phyloP scores from a whole-genome alignment of 192 early-diverging fungal species.

The Diversispora epigaea region DNA sequence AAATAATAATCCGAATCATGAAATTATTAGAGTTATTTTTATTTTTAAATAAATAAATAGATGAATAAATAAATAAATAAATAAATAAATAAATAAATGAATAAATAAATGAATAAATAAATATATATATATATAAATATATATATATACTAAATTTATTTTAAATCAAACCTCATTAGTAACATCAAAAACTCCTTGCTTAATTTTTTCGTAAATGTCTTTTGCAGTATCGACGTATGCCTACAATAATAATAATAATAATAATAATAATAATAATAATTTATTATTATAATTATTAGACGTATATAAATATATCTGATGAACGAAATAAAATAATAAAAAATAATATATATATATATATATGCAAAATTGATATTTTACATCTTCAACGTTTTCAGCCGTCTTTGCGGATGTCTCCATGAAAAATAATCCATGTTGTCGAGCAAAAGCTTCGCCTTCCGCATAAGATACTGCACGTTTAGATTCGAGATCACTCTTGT shows the following conservation, averaged over 20 bases:
- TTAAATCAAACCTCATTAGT: constrained; percentile 56
- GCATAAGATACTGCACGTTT: constrained; percentile 79
- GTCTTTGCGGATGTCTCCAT: constrained; percentile 92
- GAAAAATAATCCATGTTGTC: constrained; percentile 82
- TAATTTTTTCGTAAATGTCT: constrained; percentile 81
- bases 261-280: not conserved
- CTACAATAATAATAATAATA: constrained; percentile 32
- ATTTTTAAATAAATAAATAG: no score
- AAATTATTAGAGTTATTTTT: no score
- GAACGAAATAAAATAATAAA: not conserved
- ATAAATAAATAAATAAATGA: not conserved
- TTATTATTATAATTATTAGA: no score
- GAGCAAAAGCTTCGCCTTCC: constrained; percentile 87
- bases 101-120: not conserved
- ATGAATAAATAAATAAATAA: no score
- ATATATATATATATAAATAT: not conserved
- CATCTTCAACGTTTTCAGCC: constrained; percentile 79
- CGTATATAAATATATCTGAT: no score
- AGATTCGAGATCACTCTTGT: constrained; percentile 86
- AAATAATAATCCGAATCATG: no score
- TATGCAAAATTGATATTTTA: constrained; percentile 1
- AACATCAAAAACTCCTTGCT: constrained; percentile 70
- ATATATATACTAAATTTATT: not conserved
- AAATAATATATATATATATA: not conserved
- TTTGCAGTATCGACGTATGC: constrained; percentile 78